phyloP scores from a whole-genome alignment of 495 filamentous ascomycete genomes.

The Cercophora samala region DNA sequence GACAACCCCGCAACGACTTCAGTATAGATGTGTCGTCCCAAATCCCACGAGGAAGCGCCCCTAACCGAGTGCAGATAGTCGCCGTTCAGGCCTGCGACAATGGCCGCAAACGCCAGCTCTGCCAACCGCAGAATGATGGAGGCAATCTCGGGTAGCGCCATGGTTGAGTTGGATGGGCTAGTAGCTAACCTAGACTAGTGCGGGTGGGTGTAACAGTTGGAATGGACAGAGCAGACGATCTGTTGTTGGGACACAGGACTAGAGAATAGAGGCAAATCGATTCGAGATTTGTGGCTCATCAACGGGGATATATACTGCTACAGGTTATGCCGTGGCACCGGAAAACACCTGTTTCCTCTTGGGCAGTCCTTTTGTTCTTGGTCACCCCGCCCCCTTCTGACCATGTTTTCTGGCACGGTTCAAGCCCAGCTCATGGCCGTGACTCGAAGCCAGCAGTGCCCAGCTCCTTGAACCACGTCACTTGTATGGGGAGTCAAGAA shows the following conservation, averaged over 20 bases:
- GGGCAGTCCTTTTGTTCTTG: background rate
- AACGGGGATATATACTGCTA: background rate
- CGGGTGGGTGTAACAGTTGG: background rate
- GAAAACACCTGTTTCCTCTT: background rate
- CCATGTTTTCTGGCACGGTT: background rate
- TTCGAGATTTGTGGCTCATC: background rate
- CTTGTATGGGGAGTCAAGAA: background rate
- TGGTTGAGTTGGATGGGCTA: slow-evolving; percentile 12
- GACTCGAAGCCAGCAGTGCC: background rate
- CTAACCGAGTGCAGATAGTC: slow-evolving; percentile 39
- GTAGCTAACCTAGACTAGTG: too few relatives aligned
- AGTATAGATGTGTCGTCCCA: slow-evolving; percentile 48
- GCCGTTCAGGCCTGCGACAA: slow-evolving; percentile 48
- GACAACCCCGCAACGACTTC: slow-evolving; percentile 47
- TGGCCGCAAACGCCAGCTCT: slow-evolving; percentile 46
- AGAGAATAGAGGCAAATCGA: background rate
- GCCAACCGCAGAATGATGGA: slow-evolving; percentile 46
- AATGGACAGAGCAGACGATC: background rate
- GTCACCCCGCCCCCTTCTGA: background rate
- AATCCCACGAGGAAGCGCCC: slow-evolving; percentile 34
- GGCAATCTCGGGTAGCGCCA: slow-evolving; percentile 40
- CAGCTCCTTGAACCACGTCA: background rate
- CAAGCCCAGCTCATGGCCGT: background rate
- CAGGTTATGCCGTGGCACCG: background rate
- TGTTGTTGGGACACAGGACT: background rate